A percentile compares a stretch with the other conserved stretches of the same genome.
These are phyloP conservation scores for Fusarium begoniae DNA, from an alignment of 2,329 filamentous ascomycete species.

Conservation along the genomic window DNA sequence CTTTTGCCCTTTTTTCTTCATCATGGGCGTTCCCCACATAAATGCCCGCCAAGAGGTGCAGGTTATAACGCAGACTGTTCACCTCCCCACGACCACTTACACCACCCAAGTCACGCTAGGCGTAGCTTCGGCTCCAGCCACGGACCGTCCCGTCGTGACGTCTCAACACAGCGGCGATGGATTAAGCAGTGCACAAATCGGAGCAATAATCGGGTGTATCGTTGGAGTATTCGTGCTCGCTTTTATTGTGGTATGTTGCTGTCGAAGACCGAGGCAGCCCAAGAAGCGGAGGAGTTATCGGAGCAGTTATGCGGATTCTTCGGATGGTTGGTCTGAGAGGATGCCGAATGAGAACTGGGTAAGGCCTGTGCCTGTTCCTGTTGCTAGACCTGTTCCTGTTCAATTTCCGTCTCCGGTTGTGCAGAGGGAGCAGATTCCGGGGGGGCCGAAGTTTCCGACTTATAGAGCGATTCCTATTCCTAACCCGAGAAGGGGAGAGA, in stretches of 20 bases:
- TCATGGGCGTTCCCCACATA: slow-evolving; percentile 23
- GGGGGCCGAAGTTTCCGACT: slow-evolving; percentile 47
- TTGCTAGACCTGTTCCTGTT: slow-evolving; percentile 10
- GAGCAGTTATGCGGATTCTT: slow-evolving; percentile 22
- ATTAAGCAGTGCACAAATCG: slow-evolving; percentile 51
- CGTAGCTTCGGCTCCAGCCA: slow-evolving; percentile 17
- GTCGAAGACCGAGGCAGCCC: slow-evolving; percentile 21
- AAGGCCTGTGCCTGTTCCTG: slow-evolving; percentile 12
- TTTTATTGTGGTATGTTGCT: slow-evolving; percentile 48
- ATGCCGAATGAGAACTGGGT: slow-evolving; percentile 11
- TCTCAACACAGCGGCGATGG: slow-evolving; percentile 30
- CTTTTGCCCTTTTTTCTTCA: not conserved
- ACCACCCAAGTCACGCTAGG: slow-evolving; percentile 48
- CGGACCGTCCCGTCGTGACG: slow-evolving; percentile 20
- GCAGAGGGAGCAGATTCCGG: slow-evolving; percentile 44
- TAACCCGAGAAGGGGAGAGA: slow-evolving; percentile 41
- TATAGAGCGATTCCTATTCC: slow-evolving; percentile 47
- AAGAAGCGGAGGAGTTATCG: slow-evolving; percentile 9
- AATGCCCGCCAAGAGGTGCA: slow-evolving; percentile 40
- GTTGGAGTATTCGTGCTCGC: slow-evolving; percentile 50
- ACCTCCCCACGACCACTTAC: slow-evolving; percentile 48
- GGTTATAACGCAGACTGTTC: slow-evolving; percentile 51
- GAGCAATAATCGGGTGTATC: slow-evolving; percentile 53
- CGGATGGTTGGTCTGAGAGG: slow-evolving; percentile 21
- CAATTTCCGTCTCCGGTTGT: slow-evolving; percentile 29